Percentiles rank a stretch among this genome's conserved stretches.
Evolutionary conservation across 2,329 filamentous ascomycete species (phyloP).

Genomic region (Ceratocystis harringtonii): DNA sequence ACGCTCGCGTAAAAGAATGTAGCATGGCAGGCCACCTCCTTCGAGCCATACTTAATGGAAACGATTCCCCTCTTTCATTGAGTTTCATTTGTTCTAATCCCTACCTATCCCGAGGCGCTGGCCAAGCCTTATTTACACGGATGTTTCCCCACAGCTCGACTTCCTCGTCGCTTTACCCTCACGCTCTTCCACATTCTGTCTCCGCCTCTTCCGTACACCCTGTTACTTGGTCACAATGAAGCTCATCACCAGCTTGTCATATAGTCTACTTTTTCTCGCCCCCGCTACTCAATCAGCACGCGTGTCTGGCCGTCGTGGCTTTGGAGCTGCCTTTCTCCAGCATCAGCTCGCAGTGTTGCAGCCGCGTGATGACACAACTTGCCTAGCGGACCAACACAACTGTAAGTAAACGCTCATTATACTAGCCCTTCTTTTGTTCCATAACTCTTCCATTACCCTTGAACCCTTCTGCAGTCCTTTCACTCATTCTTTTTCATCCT

Average conservation of each 20-base stretch:
- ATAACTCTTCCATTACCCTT: neutral
- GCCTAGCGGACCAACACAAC: constrained; percentile 2
- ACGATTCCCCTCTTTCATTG: neutral
- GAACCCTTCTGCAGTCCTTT: neutral
- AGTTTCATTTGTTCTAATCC: neutral
- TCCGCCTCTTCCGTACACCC: neutral
- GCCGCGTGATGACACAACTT: neutral
- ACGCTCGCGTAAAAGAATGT: neutral
- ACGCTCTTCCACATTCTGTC: neutral
- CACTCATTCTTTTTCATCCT: neutral
- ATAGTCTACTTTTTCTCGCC: neutral
- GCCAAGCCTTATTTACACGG: neutral
- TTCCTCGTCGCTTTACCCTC: neutral
- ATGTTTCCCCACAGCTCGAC: too few species aligned
- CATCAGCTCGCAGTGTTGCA: constrained; percentile 1
- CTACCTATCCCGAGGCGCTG: neutral
- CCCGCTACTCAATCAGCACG: neutral
- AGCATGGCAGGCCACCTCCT: neutral
- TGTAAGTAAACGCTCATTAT: neutral
- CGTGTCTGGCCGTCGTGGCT: constrained; percentile 2
- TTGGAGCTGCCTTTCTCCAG: neutral
- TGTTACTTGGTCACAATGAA: neutral
- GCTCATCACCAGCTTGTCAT: neutral
- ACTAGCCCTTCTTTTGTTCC: neutral
- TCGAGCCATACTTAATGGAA: too few species aligned